Percentiles rank a stretch among this genome's conserved stretches.
Conservation (phyloP, 371 early-diverging fungal genomes). For the Syncephalis plumigaleata region DNA sequence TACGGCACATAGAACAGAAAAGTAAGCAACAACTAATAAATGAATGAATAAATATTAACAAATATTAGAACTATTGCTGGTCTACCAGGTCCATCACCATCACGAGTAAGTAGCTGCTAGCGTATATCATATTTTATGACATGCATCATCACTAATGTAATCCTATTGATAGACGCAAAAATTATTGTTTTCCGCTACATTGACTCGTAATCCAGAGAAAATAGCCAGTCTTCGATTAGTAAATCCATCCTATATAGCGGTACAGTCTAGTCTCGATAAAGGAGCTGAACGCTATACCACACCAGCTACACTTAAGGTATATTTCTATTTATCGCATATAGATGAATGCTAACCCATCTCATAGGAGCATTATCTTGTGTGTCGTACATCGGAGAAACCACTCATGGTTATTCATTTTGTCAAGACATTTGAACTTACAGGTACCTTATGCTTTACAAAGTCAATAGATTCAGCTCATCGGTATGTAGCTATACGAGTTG, state of each 20-base stretch:
- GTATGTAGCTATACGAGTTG: constrained; percentile 29
- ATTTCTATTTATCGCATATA: too few relatives aligned
- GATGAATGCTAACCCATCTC: background rate
- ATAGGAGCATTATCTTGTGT: constrained; percentile 43
- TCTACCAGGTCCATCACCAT: constrained; percentile 1
- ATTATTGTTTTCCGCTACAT: constrained; percentile 83
- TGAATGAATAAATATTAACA: too few relatives aligned
- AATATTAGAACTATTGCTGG: too few relatives aligned
- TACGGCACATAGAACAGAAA: constrained; percentile 56
- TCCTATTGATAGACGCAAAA: constrained; percentile 47
- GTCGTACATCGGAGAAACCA: constrained; percentile 46
- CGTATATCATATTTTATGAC: constrained; percentile 1
- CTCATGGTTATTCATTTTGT: constrained; percentile 60
- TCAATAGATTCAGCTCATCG: constrained; percentile 74
- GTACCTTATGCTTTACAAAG: constrained; percentile 73
- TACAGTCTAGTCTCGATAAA: constrained; percentile 24
- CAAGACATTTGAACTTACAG: constrained; percentile 32
- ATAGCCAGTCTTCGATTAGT: constrained; percentile 64
- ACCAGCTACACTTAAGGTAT: constrained; percentile 37
- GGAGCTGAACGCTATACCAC: constrained; percentile 26
- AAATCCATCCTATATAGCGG: constrained; percentile 54
- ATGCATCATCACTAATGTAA: constrained; percentile 5
- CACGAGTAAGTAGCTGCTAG: constrained; percentile 2
- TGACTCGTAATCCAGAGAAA: constrained; percentile 84
- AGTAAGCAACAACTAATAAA: too few relatives aligned